Conservation (phyloP, 2,329 filamentous ascomycete genomes). For the Diaporthe aspalathi region DNA sequence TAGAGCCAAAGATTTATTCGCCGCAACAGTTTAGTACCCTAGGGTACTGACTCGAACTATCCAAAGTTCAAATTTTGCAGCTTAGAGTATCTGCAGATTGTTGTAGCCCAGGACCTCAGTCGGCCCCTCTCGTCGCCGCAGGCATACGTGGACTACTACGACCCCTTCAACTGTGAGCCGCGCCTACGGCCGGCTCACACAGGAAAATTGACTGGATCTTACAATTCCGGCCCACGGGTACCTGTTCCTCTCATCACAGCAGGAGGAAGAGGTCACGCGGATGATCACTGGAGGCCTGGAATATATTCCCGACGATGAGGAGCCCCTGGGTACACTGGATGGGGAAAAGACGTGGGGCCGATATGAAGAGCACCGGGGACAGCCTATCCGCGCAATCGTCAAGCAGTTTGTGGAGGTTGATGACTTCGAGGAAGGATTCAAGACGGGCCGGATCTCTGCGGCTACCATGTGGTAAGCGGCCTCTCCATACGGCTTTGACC, state of each 20-base stretch:
- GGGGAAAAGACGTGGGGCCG: constrained; percentile 30
- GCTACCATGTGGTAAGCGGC: constrained; percentile 19
- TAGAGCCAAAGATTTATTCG: too few relatives aligned
- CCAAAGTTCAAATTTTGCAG: background rate
- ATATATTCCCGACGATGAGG: background rate
- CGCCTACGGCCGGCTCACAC: constrained; percentile 38
- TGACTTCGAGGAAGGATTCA: background rate
- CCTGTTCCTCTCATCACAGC: constrained; percentile 25
- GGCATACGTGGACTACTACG: constrained; percentile 32
- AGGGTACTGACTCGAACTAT: background rate
- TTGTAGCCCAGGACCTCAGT: background rate
- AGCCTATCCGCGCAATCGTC: constrained; percentile 38
- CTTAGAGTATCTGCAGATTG: background rate
- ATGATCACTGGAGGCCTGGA: background rate
- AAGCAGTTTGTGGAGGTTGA: constrained; percentile 32
- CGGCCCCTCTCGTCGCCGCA: background rate
- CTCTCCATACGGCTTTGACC: too few relatives aligned
- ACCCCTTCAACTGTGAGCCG: constrained; percentile 40
- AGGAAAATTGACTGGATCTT: constrained; percentile 34
- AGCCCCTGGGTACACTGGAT: background rate
- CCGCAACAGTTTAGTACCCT: too few relatives aligned
- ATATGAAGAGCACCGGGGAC: background rate
- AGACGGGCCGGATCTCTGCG: background rate
- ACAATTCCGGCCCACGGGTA: constrained; percentile 37
- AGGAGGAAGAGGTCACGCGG: background rate